Percentiles rank a stretch among this genome's conserved stretches.
Evolutionary conservation across 2,329 filamentous ascomycete species (phyloP).

Genomic region (Colletotrichum endophyticum): DNA sequence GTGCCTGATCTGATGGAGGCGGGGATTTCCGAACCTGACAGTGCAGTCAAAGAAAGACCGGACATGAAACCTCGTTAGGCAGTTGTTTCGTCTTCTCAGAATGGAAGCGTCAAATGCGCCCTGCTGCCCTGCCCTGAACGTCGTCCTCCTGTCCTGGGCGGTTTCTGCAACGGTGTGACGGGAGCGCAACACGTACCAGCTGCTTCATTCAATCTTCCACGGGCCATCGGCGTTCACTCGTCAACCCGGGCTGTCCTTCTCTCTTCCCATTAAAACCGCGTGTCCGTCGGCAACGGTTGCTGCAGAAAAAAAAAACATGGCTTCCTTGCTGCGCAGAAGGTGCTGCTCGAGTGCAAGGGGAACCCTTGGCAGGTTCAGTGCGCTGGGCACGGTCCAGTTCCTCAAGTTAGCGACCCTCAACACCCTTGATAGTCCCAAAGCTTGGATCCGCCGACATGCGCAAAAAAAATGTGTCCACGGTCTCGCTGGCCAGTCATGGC

Average conservation of each 20-base stretch:
- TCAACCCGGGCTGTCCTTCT: neutral
- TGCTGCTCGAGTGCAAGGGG: neutral
- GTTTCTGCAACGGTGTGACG: neutral
- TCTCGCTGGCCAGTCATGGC: neutral
- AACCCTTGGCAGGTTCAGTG: neutral
- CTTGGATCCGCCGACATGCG: neutral
- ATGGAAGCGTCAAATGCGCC: neutral
- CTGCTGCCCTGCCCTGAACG: neutral
- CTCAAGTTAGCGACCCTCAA: neutral
- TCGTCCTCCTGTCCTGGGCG: neutral
- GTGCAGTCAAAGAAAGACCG: neutral
- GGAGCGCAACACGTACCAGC: neutral
- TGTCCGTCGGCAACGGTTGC: neutral
- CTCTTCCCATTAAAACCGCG: neutral
- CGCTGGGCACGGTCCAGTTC: neutral
- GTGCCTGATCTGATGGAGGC: neutral
- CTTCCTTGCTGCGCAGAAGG: neutral
- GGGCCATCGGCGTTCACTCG: neutral
- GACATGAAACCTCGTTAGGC: constrained; percentile 6
- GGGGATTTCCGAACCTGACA: neutral
- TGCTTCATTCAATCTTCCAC: neutral
- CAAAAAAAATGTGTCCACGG: constrained; percentile 1
- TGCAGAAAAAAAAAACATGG: neutral
- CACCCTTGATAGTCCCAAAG: neutral
- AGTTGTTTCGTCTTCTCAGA: neutral